These are phyloP conservation scores for Boletellus ananiceps DNA, from an alignment of 768 basidiomycete genomes.

Conservation along the genomic window DNA sequence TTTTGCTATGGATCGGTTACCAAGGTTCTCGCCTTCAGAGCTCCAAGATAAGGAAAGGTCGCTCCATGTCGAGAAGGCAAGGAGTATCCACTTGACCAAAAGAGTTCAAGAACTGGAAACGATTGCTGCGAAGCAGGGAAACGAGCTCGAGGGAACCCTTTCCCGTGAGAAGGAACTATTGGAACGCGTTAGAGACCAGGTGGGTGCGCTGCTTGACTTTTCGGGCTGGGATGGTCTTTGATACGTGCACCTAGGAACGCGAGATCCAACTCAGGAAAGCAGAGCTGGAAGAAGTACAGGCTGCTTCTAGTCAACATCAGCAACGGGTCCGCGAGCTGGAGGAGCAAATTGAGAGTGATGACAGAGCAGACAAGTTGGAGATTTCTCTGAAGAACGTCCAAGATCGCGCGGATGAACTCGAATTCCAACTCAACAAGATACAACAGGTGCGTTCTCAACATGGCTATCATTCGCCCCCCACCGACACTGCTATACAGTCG, in stretches of 20 bases:
- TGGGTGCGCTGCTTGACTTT: conserved; percentile 7
- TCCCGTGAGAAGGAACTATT: conserved; percentile 51
- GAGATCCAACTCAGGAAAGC: conserved; percentile 64
- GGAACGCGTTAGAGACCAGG: conserved; percentile 31
- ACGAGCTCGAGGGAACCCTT: conserved; percentile 34
- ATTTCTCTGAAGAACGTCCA: conserved; percentile 71
- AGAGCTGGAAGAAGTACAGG: conserved; percentile 47
- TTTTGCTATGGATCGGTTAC: background rate
- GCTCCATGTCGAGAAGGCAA: conserved; percentile 42
- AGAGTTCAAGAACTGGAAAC: conserved; percentile 42
- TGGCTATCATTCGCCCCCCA: background rate
- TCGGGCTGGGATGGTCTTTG: background rate
- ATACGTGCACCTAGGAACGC: conserved; percentile 50
- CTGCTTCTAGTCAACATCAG: conserved; percentile 50
- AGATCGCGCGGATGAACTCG: conserved; percentile 77
- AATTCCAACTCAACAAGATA: conserved; percentile 74
- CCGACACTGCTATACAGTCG: conserved; percentile 36
- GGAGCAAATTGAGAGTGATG: conserved; percentile 80
- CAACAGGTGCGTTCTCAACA: conserved; percentile 54
- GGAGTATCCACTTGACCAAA: conserved; percentile 36
- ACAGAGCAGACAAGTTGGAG: conserved; percentile 73
- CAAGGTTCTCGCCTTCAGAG: conserved; percentile 29
- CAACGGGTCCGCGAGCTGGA: conserved; percentile 66
- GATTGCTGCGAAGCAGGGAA: conserved; percentile 37
- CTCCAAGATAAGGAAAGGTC: conserved; percentile 39